Percentiles rank a stretch among this genome's conserved stretches.
These are phyloP conservation scores for Xylaria sp. DNA, from an alignment of 2,329 filamentous ascomycete genomes.

Conservation along the genomic window DNA sequence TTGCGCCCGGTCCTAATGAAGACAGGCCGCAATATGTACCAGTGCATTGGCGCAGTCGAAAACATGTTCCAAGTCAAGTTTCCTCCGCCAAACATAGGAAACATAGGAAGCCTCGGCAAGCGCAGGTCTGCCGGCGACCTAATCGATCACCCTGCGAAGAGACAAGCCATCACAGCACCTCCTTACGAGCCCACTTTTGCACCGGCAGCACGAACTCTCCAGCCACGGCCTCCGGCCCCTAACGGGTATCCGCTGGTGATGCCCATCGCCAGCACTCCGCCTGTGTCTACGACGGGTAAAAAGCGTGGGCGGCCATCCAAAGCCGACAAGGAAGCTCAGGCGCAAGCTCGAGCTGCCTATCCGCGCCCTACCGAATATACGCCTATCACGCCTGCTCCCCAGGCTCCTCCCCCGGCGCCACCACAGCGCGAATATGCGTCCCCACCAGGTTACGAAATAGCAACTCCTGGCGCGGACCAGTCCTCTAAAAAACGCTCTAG, in stretches of 20 bases:
- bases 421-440: slow-evolving; percentile 42
- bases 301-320: slow-evolving; percentile 55
- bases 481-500: slow-evolving; percentile 36
- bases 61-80: slow-evolving; percentile 46
- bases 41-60: slow-evolving; percentile 51
- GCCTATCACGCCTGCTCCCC: slow-evolving; percentile 42
- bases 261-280: slow-evolving; percentile 30
- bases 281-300: slow-evolving; percentile 40
- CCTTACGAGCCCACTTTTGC: slow-evolving; percentile 37
- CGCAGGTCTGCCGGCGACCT: slow-evolving; percentile 46
- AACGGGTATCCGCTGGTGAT: slow-evolving; percentile 37
- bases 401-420: slow-evolving; percentile 27
- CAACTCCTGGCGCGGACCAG: slow-evolving; percentile 35
- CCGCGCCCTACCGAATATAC: slow-evolving; percentile 39
- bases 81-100: slow-evolving; percentile 37
- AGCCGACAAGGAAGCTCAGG: slow-evolving; percentile 49
- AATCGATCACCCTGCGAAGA: slow-evolving; percentile 43
- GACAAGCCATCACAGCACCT: slow-evolving; percentile 39
- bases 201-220: slow-evolving; percentile 38
- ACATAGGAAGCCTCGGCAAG: slow-evolving; percentile 39
- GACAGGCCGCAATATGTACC: slow-evolving; percentile 54
- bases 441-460: slow-evolving; percentile 43
- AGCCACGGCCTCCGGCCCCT: slow-evolving; percentile 40
- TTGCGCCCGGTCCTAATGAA: slow-evolving; percentile 33
- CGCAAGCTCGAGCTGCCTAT: slow-evolving; percentile 41